Evolutionary conservation across 2,329 filamentous ascomycete genomes (phyloP), one percentile per base, ranked within the genome.

Genomic region (Pyrenophora teres): DNA sequence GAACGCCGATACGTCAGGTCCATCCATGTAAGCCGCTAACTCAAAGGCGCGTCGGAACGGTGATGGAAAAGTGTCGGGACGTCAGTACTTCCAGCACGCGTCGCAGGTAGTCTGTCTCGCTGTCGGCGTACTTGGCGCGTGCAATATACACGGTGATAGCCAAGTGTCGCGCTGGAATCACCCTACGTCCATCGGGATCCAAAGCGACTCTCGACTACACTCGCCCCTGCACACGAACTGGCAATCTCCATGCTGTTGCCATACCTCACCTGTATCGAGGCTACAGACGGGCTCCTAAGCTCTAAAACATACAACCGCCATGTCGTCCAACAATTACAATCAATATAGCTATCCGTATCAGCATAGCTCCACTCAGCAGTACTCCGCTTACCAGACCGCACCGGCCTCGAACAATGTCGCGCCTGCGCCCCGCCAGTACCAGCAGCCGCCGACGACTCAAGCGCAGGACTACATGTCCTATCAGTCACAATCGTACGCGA

Each of bases 301-400:
- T 36, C 46, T 6, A 61, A 56, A 42, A 40, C 18, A 19, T 3
- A 21, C 38, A n/a, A 33, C 6, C 41, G 31, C 13, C 8, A 73
- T 73, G 69, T 42, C 65, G 2, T 59, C 63, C 3, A 67, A 64
- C 42, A 62, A 65, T 21, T 65, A 70, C 51, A 61, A 59, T n/a
- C 42, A 50, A 5, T 67, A 70, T 46, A 65, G 56, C 10, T 66
- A 69, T 43, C 48, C 54, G 15, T 64, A 67, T 50, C 68, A 67
- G 33, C 69, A 69, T 39, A 67, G 50, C 46, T 60, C 67, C n/a
- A 56, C 65, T 10, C 66, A 65, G 37, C 61, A 65, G 32, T 69
- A 72, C 47, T 49, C 66, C 0, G 50, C 57, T 12, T 64, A 69
- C 33, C 63, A 68, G 44, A 65, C 67, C 8, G 59, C 63, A 31